These are phyloP conservation scores for Trypanosoma caninum DNA, from an alignment of 208 protist species.

Conservation along the genomic window DNA sequence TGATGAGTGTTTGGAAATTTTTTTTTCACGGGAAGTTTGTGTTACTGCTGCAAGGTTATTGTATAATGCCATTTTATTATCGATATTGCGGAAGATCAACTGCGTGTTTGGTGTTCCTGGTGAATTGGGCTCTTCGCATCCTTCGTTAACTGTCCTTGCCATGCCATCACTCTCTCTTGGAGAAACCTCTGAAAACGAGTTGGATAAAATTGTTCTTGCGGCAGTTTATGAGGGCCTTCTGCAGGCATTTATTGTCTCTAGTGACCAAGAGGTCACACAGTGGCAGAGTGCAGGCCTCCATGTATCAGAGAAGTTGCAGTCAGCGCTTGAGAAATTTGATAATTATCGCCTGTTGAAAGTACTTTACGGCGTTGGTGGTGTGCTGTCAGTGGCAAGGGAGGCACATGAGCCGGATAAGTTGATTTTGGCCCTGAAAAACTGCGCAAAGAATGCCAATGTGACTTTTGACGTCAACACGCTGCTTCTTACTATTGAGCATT, in stretches of 20 bases:
- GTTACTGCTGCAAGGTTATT: slow-evolving; percentile 13
- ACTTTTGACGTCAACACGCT: slow-evolving; percentile 7
- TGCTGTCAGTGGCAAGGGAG: slow-evolving; percentile 12
- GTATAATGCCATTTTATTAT: slow-evolving; percentile 9
- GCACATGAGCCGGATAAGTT: not conserved
- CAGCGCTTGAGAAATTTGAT: slow-evolving; percentile 12
- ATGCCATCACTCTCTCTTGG: slow-evolving; percentile 7
- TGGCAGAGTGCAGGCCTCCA: slow-evolving; percentile 23
- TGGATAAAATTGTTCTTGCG: slow-evolving; percentile 14
- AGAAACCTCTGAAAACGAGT: slow-evolving; percentile 7
- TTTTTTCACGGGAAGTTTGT: slow-evolving; percentile 18
- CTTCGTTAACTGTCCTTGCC: slow-evolving; percentile 7
- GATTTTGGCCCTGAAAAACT: slow-evolving; percentile 9
- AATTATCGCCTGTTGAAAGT: slow-evolving; percentile 26
- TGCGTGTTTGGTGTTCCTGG: slow-evolving; percentile 1
- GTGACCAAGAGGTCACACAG: slow-evolving; percentile 17
- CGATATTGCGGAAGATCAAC: slow-evolving; percentile 10
- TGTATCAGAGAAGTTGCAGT: not conserved
- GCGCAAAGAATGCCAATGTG: slow-evolving; percentile 7
- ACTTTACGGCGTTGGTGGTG: slow-evolving; percentile 19
- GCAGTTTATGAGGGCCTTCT: slow-evolving; percentile 20
- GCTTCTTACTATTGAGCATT: slow-evolving; percentile 16
- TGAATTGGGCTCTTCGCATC: too few relatives aligned
- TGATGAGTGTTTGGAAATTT: slow-evolving; percentile 10
- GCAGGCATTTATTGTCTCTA: slow-evolving; percentile 17